These are phyloP conservation scores for Yamagishiella unicocca DNA, from an alignment of 139 green algal genomes.

Conservation along the genomic window DNA sequence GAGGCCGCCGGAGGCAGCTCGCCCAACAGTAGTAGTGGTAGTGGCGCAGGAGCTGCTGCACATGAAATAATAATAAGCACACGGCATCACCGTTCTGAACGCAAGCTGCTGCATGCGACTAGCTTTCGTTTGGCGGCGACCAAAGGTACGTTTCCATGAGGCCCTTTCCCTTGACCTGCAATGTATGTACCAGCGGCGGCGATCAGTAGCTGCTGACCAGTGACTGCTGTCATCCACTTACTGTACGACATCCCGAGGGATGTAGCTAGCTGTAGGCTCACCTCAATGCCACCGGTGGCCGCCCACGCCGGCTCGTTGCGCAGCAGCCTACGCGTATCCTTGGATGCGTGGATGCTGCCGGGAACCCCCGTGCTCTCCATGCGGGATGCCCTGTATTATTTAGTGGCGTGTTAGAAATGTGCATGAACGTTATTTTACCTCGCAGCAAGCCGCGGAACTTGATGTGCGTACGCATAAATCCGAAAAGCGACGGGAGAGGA, in stretches of 20 bases:
- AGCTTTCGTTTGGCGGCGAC: not conserved
- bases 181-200: not conserved
- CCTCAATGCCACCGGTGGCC: slow-evolving; percentile 15
- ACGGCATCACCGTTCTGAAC: too few relatives aligned
- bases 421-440: too few relatives aligned
- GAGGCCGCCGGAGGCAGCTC: too few relatives aligned
- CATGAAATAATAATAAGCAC: too few relatives aligned
- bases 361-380: slow-evolving; percentile 22
- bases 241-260: not conserved
- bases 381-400: not conserved
- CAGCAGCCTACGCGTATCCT: not conserved
- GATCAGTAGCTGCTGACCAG: not conserved
- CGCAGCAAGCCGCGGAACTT: too few relatives aligned
- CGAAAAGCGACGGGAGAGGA: too few relatives aligned
- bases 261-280: not conserved
- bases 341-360: not conserved
- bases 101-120: too few relatives aligned
- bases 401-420: too few relatives aligned
- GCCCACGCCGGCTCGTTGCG: not conserved
- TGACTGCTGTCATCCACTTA: not conserved
- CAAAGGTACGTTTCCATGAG: slow-evolving; percentile 12
- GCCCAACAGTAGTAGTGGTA: too few relatives aligned
- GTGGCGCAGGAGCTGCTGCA: too few relatives aligned
- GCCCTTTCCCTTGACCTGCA: slow-evolving; percentile 29
- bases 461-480: too few relatives aligned